phyloP scores from a whole-genome alignment of 116 monocot species.

The Zostera marina region DNA sequence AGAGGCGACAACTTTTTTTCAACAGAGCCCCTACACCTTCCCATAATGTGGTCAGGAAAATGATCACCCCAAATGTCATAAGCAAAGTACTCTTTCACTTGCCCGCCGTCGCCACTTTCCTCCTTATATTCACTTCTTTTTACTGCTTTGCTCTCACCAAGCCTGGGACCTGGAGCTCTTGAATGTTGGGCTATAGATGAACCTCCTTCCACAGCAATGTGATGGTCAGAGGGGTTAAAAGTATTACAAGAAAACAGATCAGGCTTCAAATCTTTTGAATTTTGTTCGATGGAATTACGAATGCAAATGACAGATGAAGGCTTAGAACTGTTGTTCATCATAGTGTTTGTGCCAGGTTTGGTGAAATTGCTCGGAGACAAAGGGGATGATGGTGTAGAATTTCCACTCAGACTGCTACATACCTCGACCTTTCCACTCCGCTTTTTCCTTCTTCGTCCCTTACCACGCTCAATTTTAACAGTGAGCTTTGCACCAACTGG shows the following conservation, averaged over 20 bases:
- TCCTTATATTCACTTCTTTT: constrained; percentile 10
- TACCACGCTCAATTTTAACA: constrained; percentile 36
- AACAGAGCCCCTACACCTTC: constrained; percentile 6
- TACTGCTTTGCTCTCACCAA: constrained; percentile 20
- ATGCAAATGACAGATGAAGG: constrained; percentile 3
- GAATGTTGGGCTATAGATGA: constrained; percentile 57
- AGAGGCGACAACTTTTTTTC: constrained; percentile 12
- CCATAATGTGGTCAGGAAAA: constrained; percentile 37
- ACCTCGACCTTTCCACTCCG: constrained; percentile 39
- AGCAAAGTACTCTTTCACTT: constrained; percentile 27
- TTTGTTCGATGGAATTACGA: no score
- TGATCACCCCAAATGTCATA: constrained; percentile 89
- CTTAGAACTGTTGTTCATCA: constrained; percentile 3
- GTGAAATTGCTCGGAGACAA: constrained; percentile 33
- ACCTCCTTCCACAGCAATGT: constrained; percentile 7
- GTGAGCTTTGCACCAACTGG: constrained; percentile 32
- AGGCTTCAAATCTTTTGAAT: constrained; percentile 7
- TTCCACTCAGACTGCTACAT: constrained; percentile 82
- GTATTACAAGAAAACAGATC: constrained; percentile 21
- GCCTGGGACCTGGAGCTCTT: constrained; percentile 75
- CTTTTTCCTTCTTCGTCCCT: constrained; percentile 42
- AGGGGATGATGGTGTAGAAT: constrained; percentile 86
- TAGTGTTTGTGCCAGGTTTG: constrained; percentile 7
- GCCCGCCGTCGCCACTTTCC: constrained; percentile 4
- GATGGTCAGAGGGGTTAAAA: constrained; percentile 22